Evolutionary conservation across 225 moss, liverwort and hornwort species (phyloP).

Genomic region (Polytrichum formosum): DNA sequence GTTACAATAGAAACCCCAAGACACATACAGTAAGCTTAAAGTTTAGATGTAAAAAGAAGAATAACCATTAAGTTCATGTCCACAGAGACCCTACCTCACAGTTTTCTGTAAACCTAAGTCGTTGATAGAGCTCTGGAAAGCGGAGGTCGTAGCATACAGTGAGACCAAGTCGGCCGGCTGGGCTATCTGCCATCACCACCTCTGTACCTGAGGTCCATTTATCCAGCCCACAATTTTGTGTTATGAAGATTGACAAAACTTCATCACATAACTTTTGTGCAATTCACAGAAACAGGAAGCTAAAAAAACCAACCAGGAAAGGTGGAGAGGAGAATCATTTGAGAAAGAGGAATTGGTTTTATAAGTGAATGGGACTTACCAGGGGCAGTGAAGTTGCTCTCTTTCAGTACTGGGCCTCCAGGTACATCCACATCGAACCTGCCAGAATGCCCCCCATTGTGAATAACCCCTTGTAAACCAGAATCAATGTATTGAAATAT

Average conservation of each 20-base stretch:
- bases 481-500: no score
- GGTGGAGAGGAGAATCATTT: no score
- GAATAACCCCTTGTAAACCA: no score
- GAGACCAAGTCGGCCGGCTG: slow-evolving; percentile 77
- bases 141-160: slow-evolving; percentile 96
- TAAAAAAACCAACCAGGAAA: no score
- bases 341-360: not conserved
- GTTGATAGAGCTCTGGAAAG: slow-evolving; percentile 92
- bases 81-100: slow-evolving; percentile 44
- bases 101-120: slow-evolving; percentile 70
- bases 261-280: no score
- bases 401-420: slow-evolving; percentile 86
- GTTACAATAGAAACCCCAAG: not conserved
- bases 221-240: not conserved
- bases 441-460: not conserved
- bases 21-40: not conserved
- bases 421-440: slow-evolving; percentile 95
- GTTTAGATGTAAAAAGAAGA: no score
- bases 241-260: not conserved
- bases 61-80: no score
- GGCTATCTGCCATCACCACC: slow-evolving; percentile 70
- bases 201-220: slow-evolving; percentile 42
- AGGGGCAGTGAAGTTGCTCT: slow-evolving; percentile 71
- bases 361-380: slow-evolving; percentile 30
- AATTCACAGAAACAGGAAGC: no score